Evolutionary conservation across 1,284 basidiomycete genomes (phyloP).

Genomic region (Cryptococcus sp.): DNA sequence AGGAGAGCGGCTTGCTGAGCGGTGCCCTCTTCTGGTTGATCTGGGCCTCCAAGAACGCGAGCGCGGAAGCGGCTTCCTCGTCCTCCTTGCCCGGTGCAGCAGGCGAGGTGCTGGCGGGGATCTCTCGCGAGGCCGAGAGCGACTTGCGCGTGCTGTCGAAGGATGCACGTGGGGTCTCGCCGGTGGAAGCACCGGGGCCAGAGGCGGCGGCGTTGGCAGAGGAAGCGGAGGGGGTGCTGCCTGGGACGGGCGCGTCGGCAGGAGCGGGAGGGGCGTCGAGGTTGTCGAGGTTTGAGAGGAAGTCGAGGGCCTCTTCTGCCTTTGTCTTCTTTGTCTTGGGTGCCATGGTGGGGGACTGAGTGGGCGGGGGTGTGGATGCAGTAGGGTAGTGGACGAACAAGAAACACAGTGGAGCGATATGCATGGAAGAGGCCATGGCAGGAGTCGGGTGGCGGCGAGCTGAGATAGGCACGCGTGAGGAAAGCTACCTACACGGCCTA

Average conservation of each 20-base stretch:
- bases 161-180: conserved; percentile 14
- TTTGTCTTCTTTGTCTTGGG: conserved; percentile 58
- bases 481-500: too few species aligned
- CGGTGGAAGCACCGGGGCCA: background rate
- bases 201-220: background rate
- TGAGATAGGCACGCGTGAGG: too few species aligned
- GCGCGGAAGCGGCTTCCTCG: conserved; percentile 54
- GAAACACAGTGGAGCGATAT: too few species aligned
- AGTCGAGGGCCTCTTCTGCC: conserved; percentile 80
- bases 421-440: too few species aligned
- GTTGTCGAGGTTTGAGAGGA: conserved; percentile 85
- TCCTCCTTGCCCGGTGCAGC: conserved; percentile 50
- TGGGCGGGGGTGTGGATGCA: too few species aligned
- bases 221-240: background rate
- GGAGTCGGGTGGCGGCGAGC: too few species aligned
- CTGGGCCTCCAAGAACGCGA: conserved; percentile 84
- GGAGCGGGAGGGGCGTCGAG: conserved; percentile 52
- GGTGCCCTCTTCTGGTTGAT: conserved; percentile 70
- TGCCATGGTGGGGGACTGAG: conserved; percentile 26
- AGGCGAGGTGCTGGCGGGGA: background rate
- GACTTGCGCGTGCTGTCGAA: conserved; percentile 18
- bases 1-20: conserved; percentile 26
- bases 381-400: too few species aligned
- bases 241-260: background rate
- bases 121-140: conserved; percentile 6